Base-by-base conservation (phyloP, 1,284 basidiomycete species). In the Rhodotorula sp. region DNA sequence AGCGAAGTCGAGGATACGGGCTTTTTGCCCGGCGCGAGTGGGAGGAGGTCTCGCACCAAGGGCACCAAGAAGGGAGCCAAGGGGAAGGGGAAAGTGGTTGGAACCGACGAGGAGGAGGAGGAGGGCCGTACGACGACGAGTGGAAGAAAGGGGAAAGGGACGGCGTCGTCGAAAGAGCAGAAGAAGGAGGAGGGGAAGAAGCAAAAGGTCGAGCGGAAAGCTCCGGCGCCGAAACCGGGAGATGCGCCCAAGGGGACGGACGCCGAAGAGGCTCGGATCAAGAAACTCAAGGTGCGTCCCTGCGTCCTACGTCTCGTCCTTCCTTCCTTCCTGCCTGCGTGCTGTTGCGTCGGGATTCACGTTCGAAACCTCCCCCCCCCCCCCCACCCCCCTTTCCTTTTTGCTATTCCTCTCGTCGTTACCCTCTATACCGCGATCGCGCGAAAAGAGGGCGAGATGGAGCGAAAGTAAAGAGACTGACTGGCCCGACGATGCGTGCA, bases 221-320 rank as follows among this genome's bases (percentile, higher is more conserved):
- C 20, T 34, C 58, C 62, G 4, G 43, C 39, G 46, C 31, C 26
- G 43, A 73, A 73, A 47, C 58, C 63, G 20, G 71, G 71, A 1
- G 71, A 73, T 31, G 65, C 61, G 20, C 54, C 65, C 10, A 66
- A 62, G 43, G 71, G 71, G 0, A 65, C 59, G 1, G 62, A 56
- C 12, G 69, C 57, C 16, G 52, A 73, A 46, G 71, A 73, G 51
- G 65, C 31, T 23, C n/a, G 69, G 34, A 65, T 73, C 49, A 29
- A 15, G n/a, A 73, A 70, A 51, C 69, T 73, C 61, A 71, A 71
- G 65, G 69, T 71, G 49, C 5, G 5, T 46, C 34, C 29, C n/a
- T n/a, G n/a, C n/a, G n/a, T n/a, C n/a, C n/a, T n/a, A n/a, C n/a
- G n/a, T n/a, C n/a, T n/a, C n/a, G n/a, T n/a, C n/a, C n/a, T n/a